phyloP scores from a whole-genome alignment of 2,329 filamentous ascomycete species.

The Thielaviopsis cerberus region DNA sequence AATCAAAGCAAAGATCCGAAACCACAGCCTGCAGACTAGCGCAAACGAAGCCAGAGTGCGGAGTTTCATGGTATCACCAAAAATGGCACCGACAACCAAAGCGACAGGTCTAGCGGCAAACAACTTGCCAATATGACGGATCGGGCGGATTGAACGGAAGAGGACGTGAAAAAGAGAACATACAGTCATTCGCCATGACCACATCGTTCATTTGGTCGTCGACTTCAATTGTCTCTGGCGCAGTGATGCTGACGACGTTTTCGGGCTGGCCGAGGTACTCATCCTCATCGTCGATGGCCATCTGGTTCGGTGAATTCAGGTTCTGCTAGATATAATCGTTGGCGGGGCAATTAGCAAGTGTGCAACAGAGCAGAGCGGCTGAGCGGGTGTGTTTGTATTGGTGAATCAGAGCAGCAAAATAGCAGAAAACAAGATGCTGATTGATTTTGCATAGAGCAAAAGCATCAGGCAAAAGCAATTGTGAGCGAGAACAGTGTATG shows the following conservation, averaged over 20 bases:
- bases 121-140: background rate
- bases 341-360: background rate
- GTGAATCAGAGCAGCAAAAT: background rate
- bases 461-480: too few relatives aligned
- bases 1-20: background rate
- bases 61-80: background rate
- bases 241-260: slow-evolving; percentile 4
- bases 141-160: background rate
- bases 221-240: slow-evolving; percentile 1
- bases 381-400: background rate
- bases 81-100: background rate
- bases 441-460: too few relatives aligned
- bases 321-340: slow-evolving; percentile 1
- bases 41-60: background rate
- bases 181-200: slow-evolving; percentile 10
- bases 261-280: slow-evolving; percentile 5
- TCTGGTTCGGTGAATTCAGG: slow-evolving; percentile 3
- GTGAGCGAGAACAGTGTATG: background rate
- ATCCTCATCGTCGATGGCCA: slow-evolving; percentile 9
- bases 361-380: background rate
- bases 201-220: slow-evolving; percentile 8
- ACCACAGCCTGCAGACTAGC: background rate
- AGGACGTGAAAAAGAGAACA: slow-evolving; percentile 1
- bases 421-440: too few relatives aligned
- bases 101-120: background rate